Conservation (phyloP, 2,329 filamentous ascomycete genomes). For the Scedosporium boydii region DNA sequence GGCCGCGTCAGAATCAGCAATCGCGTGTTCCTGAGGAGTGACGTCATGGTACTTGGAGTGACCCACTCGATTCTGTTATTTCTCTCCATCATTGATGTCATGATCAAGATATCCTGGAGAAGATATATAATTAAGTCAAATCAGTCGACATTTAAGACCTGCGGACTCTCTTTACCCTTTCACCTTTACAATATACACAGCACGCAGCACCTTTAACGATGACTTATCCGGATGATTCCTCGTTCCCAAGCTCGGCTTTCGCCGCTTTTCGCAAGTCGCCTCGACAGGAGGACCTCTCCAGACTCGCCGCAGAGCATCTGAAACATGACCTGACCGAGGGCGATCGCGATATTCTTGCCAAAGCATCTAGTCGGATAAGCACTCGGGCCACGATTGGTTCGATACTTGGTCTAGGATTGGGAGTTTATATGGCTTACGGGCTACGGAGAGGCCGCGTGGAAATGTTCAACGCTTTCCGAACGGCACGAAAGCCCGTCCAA, state of each 20-base stretch:
- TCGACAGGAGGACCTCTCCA: slow-evolving; percentile 36
- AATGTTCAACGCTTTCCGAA: slow-evolving; percentile 54
- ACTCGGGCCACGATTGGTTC: slow-evolving; percentile 49
- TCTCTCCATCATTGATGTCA: too few species aligned
- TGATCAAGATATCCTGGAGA: too few species aligned
- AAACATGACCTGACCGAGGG: slow-evolving; percentile 41
- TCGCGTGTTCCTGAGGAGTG: too few species aligned
- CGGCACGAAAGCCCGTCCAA: slow-evolving; percentile 50
- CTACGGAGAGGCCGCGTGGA: slow-evolving; percentile 43
- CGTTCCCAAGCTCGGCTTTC: slow-evolving; percentile 10
- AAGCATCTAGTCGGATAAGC: slow-evolving; percentile 44
- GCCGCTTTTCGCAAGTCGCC: slow-evolving; percentile 23
- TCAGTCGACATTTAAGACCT: too few species aligned
- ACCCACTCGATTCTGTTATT: too few species aligned
- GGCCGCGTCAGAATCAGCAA: too few species aligned
- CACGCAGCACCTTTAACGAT: too few species aligned
- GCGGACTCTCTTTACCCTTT: too few species aligned
- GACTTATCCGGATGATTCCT: too few species aligned
- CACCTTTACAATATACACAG: too few species aligned
- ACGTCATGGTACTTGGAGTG: too few species aligned
- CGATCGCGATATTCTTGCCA: slow-evolving; percentile 48
- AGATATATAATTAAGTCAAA: too few species aligned
- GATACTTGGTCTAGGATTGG: slow-evolving; percentile 48
- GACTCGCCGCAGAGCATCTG: slow-evolving; percentile 48
- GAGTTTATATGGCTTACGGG: slow-evolving; percentile 46